A percentile compares a stretch with the other conserved stretches of the same genome.
Evolutionary conservation across 768 basidiomycete genomes (phyloP).

Genomic region (Naganishia friedmannii): DNA sequence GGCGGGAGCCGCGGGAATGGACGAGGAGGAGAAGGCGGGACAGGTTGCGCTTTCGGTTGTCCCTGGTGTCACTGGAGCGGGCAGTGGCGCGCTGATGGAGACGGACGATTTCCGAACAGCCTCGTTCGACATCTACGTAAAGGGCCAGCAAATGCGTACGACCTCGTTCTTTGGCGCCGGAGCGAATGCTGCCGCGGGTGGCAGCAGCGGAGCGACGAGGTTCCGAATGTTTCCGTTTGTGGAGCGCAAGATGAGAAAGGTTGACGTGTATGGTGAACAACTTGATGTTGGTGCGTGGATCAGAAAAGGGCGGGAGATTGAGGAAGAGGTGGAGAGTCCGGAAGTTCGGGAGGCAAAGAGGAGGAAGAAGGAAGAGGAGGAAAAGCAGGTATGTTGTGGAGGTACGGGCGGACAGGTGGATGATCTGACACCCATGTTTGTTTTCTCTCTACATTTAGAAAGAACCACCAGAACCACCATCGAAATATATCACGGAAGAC

Average conservation of each 20-base stretch:
- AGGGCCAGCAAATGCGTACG: conserved; percentile 83
- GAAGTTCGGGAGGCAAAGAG: conserved; percentile 71
- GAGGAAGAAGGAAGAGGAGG: conserved; percentile 69
- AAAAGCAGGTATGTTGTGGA: conserved; percentile 64
- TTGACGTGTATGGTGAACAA: conserved; percentile 94
- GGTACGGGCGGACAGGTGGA: background rate
- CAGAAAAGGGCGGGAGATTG: conserved; percentile 81
- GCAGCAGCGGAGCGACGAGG: conserved; percentile 57
- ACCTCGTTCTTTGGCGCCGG: conserved; percentile 75
- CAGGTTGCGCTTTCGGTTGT: conserved; percentile 48
- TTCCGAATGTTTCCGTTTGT: conserved; percentile 98
- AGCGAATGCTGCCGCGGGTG: conserved; percentile 27
- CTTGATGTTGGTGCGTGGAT: conserved; percentile 96
- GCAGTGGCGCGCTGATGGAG: conserved; percentile 37
- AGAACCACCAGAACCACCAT: conserved; percentile 77
- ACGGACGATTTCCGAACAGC: conserved; percentile 53
- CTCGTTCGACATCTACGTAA: conserved; percentile 94
- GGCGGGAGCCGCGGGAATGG: background rate
- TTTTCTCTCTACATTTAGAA: conserved; percentile 56
- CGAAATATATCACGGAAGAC: conserved; percentile 76
- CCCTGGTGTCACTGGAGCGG: conserved; percentile 34
- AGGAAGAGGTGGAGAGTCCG: conserved; percentile 81
- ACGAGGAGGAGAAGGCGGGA: conserved; percentile 62
- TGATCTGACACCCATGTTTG: conserved; percentile 9
- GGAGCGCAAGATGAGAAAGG: conserved; percentile 76